Evolutionary conservation across 805 yeast genomes (phyloP).

Genomic region (Saccharomycopsis javanensis): DNA sequence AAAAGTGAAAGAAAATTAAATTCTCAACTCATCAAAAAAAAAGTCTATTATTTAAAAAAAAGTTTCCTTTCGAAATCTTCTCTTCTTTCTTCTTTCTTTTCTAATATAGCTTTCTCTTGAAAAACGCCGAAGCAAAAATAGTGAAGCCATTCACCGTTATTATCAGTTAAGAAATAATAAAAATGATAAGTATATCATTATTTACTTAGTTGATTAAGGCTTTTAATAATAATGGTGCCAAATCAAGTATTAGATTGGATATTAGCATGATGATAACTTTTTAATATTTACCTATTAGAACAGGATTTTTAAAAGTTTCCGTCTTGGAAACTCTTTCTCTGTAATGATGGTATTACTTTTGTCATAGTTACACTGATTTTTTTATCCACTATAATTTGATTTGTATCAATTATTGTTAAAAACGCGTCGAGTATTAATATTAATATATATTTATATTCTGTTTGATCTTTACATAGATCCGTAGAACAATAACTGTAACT

Average conservation of each 20-base stretch:
- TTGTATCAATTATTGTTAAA: not conserved
- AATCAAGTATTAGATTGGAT: not conserved
- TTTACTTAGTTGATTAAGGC: not conserved
- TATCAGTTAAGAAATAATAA: not conserved
- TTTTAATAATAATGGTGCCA: not conserved
- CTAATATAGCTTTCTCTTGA: too few species aligned
- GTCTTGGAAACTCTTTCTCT: slow-evolving; percentile 36
- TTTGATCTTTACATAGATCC: too few species aligned
- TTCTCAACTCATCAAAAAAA: too few species aligned
- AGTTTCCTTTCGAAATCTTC: too few species aligned
- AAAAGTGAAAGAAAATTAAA: too few species aligned
- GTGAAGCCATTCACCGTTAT: not conserved
- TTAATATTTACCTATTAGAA: slow-evolving; percentile 25
- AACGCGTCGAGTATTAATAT: not conserved
- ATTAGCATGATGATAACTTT: slow-evolving; percentile 26
- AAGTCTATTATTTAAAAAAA: too few species aligned
- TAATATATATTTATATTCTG: too few species aligned
- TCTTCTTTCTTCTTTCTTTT: too few species aligned
- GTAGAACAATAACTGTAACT: too few species aligned
- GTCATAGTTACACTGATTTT: slow-evolving; percentile 84
- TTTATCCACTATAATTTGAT: not conserved
- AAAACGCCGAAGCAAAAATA: too few species aligned
- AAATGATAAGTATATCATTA: not conserved
- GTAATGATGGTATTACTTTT: slow-evolving; percentile 49
- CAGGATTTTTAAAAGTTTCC: slow-evolving; percentile 24